phyloP scores from a whole-genome alignment of 352 stramenopile species.

The Phytophthora megakarya region DNA sequence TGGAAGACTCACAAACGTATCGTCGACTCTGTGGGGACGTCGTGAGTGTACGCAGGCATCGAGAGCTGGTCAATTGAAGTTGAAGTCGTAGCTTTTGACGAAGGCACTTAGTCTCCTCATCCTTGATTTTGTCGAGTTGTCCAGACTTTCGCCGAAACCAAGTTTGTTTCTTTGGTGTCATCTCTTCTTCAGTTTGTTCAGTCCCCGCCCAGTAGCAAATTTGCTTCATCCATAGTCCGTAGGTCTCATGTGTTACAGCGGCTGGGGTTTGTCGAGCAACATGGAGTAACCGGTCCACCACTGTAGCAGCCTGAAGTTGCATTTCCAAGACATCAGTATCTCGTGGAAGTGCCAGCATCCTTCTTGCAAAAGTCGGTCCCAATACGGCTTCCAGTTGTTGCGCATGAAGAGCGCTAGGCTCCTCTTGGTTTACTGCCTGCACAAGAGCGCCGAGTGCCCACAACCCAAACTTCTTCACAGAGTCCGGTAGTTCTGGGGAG shows the following conservation, averaged over 20 bases:
- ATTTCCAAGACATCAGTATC: constrained; percentile 24
- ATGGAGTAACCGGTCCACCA: constrained; percentile 57
- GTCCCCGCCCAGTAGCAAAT: constrained; percentile 49
- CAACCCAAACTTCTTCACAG: constrained; percentile 54
- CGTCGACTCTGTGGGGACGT: constrained; percentile 51
- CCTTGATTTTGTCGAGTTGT: constrained; percentile 4
- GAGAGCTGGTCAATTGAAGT: constrained; percentile 50
- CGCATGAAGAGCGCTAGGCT: constrained; percentile 13
- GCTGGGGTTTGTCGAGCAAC: constrained; percentile 43
- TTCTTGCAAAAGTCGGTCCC: constrained; percentile 38
- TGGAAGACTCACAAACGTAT: constrained; percentile 53
- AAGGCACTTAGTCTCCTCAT: constrained; percentile 1
- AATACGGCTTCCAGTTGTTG: constrained; percentile 45
- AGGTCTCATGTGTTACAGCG: constrained; percentile 42
- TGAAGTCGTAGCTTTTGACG: constrained; percentile 13
- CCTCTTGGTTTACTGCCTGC: constrained; percentile 32
- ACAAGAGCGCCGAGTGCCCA: constrained; percentile 44
- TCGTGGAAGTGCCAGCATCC: constrained; percentile 50
- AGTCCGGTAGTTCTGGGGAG: constrained; percentile 58
- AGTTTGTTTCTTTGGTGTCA: constrained; percentile 9
- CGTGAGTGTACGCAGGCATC: constrained; percentile 61
- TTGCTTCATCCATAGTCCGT: constrained; percentile 71
- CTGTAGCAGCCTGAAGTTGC: constrained; percentile 50
- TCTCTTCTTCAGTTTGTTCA: constrained; percentile 1
- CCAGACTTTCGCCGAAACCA: constrained; percentile 24